Conservation (phyloP, 2,329 filamentous ascomycete genomes). For the Aureobasidium sp. region DNA sequence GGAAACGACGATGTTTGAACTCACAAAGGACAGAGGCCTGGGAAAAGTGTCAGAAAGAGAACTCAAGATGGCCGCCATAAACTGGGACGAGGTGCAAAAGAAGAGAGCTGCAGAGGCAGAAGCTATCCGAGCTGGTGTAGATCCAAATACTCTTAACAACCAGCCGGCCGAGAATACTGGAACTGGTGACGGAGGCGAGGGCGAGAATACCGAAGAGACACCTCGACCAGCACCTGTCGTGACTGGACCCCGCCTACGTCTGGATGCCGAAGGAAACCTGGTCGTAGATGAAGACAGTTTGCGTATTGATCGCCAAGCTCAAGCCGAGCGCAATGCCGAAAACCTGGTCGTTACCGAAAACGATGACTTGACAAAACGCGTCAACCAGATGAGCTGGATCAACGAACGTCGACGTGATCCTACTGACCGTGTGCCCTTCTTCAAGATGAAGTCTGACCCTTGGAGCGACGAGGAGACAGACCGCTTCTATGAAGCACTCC, state of each 20-base stretch:
- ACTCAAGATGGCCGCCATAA: conserved; percentile 62
- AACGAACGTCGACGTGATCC: conserved; percentile 50
- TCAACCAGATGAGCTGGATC: conserved; percentile 63
- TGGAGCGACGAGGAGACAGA: conserved; percentile 69
- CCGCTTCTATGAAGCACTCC: conserved; percentile 66
- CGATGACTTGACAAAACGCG: conserved; percentile 67
- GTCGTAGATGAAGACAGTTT: conserved; percentile 63
- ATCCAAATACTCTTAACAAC: conserved; percentile 19
- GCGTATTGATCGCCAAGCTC: conserved; percentile 61
- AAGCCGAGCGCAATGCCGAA: conserved; percentile 47
- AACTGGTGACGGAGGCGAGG: conserved; percentile 24
- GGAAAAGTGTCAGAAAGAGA: conserved; percentile 71
- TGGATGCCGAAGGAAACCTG: conserved; percentile 62
- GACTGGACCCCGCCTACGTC: conserved; percentile 50
- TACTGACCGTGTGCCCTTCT: conserved; percentile 36
- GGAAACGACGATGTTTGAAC: conserved; percentile 63
- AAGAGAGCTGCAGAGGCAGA: conserved; percentile 34
- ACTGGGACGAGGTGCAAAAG: conserved; percentile 46
- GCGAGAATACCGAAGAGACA: conserved; percentile 14
- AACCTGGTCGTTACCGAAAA: conserved; percentile 51
- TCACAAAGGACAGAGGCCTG: conserved; percentile 52
- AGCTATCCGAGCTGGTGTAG: conserved; percentile 19
- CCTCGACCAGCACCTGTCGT: background rate
- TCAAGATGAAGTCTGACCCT: conserved; percentile 48
- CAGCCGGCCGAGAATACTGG: conserved; percentile 24